Evolutionary conservation across 2,329 filamentous ascomycete genomes (phyloP).

Genomic region (Botrytis squamosa): DNA sequence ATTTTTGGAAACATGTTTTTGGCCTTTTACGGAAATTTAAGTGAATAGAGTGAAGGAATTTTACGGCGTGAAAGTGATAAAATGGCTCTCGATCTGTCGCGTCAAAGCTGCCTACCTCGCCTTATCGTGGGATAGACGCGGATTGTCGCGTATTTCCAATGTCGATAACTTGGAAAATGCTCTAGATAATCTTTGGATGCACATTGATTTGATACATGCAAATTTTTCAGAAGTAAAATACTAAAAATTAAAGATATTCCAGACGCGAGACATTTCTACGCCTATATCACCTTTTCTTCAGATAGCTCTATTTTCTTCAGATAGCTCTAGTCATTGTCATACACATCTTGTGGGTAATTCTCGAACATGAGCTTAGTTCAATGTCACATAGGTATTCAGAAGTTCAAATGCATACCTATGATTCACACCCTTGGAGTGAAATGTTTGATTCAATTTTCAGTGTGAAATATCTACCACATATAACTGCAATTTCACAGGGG

Average conservation of each 20-base stretch:
- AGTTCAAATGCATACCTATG: neutral
- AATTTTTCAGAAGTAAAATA: neutral
- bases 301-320: neutral
- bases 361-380: neutral
- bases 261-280: neutral
- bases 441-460: neutral
- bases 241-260: neutral
- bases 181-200: neutral
- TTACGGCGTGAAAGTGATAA: neutral
- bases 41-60: neutral
- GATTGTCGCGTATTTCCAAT: neutral
- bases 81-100: neutral
- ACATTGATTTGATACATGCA: neutral
- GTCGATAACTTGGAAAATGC: neutral
- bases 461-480: rapidly evolving
- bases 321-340: neutral
- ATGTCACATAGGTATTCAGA: neutral
- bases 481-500: no score
- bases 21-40: neutral
- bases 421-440: no score
- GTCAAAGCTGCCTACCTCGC: no score
- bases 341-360: neutral
- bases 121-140: neutral
- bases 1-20: neutral
- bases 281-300: neutral